Percentiles rank a stretch among this genome's conserved stretches.
Conservation (phyloP, 139 green algal species). For the Edaphochlamys debaryana region DNA sequence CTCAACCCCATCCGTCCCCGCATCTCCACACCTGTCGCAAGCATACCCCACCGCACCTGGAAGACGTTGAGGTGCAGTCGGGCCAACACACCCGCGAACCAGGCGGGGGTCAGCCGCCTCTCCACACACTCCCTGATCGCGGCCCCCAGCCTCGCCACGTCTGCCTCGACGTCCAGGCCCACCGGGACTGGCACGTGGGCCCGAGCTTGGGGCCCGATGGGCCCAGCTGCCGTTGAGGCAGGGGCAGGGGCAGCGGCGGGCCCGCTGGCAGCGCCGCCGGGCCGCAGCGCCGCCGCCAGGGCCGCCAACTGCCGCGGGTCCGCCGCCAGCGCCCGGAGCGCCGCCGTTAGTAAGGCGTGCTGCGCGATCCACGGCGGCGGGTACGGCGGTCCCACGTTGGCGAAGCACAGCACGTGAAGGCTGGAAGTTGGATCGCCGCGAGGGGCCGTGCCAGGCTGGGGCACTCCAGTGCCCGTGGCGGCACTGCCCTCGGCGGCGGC, state of each 20-base stretch:
- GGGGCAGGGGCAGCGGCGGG: no score
- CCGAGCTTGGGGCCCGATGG: no score
- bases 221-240: background rate
- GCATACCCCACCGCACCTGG: slow-evolving; percentile 47
- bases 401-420: slow-evolving; percentile 66
- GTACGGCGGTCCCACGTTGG: slow-evolving; percentile 48
- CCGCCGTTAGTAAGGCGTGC: slow-evolving; percentile 49
- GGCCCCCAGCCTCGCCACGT: background rate
- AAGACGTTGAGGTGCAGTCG: slow-evolving; percentile 69
- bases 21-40: no score
- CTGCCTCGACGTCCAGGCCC: no score
- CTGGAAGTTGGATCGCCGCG: slow-evolving; percentile 17
- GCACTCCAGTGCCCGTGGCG: no score
- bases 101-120: background rate
- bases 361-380: slow-evolving; percentile 52
- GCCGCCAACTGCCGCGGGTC: background rate
- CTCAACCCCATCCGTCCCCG: no score
- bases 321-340: slow-evolving; percentile 20
- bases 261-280: background rate
- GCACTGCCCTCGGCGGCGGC: no score
- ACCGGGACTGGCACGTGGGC: no score
- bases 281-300: background rate
- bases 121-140: background rate
- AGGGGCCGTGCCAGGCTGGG: no score
- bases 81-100: slow-evolving; percentile 58